Percentiles rank a stretch among this genome's conserved stretches.
These are phyloP conservation scores for Monosporascus sp. DNA, from an alignment of 2,329 filamentous ascomycete species.

Conservation along the genomic window DNA sequence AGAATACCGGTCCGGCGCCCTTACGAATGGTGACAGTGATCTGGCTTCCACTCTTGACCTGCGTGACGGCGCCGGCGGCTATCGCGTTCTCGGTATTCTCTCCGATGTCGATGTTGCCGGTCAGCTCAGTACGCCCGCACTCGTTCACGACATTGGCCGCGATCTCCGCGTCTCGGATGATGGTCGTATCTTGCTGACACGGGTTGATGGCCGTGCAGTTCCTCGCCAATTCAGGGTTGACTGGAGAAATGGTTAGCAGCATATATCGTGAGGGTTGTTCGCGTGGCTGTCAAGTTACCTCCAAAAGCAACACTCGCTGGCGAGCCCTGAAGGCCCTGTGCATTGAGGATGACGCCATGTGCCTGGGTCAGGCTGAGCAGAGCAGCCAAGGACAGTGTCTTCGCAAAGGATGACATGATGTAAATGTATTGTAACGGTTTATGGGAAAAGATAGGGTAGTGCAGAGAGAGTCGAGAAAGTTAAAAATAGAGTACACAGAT, in stretches of 20 bases:
- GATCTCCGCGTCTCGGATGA: conserved; percentile 56
- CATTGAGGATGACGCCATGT: conserved; percentile 43
- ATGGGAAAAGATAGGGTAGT: conserved; percentile 23
- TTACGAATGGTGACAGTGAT: conserved; percentile 40
- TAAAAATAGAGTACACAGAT: conserved; percentile 19
- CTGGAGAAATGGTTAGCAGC: conserved; percentile 21
- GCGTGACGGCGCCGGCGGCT: conserved; percentile 39
- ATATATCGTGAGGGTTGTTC: neutral
- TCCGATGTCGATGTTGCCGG: conserved; percentile 57
- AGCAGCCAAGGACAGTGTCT: conserved; percentile 28
- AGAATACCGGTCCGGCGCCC: neutral
- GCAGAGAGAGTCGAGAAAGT: conserved; percentile 11
- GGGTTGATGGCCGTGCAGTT: conserved; percentile 60
- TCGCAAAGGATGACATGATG: conserved; percentile 33
- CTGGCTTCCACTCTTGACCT: conserved; percentile 40
- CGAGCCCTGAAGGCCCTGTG: conserved; percentile 40
- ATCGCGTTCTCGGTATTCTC: conserved; percentile 50
- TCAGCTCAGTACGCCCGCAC: conserved; percentile 57
- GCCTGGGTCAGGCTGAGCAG: conserved; percentile 31
- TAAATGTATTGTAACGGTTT: conserved; percentile 22
- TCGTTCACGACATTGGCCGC: conserved; percentile 47
- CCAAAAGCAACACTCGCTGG: conserved; percentile 45
- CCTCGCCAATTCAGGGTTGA: conserved; percentile 50
- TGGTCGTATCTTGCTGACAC: conserved; percentile 60
- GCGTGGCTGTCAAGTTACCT: conserved; percentile 25